These are phyloP conservation scores for Penicillium corylophilum DNA, from an alignment of 2,329 filamentous ascomycete genomes.

Conservation along the genomic window DNA sequence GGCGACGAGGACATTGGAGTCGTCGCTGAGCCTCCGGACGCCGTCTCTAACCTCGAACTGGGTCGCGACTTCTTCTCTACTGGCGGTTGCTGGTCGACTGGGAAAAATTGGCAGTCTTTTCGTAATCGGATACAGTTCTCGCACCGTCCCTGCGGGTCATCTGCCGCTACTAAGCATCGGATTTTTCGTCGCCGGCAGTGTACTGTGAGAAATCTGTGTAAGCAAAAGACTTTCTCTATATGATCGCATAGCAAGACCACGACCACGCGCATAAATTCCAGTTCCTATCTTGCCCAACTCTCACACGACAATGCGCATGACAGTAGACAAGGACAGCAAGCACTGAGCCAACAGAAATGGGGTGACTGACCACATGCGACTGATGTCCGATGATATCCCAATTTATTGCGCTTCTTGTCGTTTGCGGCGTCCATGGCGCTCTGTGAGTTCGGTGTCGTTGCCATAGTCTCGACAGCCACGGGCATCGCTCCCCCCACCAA, in stretches of 20 bases:
- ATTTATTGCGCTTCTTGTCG: constrained; percentile 79
- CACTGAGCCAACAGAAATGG: background rate
- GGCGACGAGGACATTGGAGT: constrained; percentile 48
- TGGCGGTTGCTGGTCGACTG: constrained; percentile 74
- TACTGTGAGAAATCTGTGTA: constrained; percentile 53
- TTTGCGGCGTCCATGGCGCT: constrained; percentile 37
- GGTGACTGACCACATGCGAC: constrained; percentile 87
- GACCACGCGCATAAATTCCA: background rate
- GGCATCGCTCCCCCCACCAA: constrained; percentile 39
- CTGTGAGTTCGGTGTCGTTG: constrained; percentile 34
- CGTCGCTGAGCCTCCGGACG: constrained; percentile 48
- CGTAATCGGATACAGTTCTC: constrained; percentile 91
- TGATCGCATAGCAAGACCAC: background rate
- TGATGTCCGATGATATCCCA: constrained; percentile 92
- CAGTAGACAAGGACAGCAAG: constrained; percentile 1
- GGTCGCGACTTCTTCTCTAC: constrained; percentile 49
- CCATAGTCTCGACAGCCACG: constrained; percentile 35
- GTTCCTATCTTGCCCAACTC: background rate
- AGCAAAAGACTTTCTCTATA: constrained; percentile 7
- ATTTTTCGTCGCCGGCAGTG: constrained; percentile 94
- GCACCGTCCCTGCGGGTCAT: constrained; percentile 74
- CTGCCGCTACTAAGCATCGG: constrained; percentile 74
- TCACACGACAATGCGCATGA: background rate
- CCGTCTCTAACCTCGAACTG: constrained; percentile 45
- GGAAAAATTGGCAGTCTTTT: constrained; percentile 90